A percentile compares a stretch with the other conserved stretches of the same genome.
phyloP scores from a whole-genome alignment of 2,329 filamentous ascomycete genomes.

The Cytospora mali region DNA sequence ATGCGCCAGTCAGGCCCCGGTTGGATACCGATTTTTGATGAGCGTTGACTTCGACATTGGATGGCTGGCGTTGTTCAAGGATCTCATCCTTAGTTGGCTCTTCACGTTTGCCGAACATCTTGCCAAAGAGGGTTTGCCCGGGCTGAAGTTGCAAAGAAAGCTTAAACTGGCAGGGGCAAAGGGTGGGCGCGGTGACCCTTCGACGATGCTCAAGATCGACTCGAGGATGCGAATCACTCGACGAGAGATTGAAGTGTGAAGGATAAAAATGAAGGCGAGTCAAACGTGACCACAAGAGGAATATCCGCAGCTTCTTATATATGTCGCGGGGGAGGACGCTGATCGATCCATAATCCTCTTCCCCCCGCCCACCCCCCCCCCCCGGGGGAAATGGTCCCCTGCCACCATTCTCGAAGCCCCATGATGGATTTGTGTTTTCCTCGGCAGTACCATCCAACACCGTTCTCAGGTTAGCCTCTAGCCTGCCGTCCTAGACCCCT shows the following conservation, averaged over 20 bases:
- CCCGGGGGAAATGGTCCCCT: neutral
- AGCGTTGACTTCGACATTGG: conserved; percentile 29
- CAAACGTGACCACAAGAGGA: conserved; percentile 1
- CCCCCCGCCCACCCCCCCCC: no score
- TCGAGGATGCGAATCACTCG: conserved; percentile 2
- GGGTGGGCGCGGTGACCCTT: neutral
- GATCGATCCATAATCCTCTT: neutral
- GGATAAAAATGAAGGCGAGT: neutral
- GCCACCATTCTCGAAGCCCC: neutral
- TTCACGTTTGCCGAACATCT: conserved; percentile 32
- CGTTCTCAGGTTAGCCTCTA: neutral
- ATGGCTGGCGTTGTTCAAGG: conserved; percentile 29
- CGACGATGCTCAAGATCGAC: neutral
- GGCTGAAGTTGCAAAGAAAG: neutral
- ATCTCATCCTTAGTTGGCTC: conserved; percentile 31
- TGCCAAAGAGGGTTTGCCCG: neutral
- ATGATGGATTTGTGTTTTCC: neutral
- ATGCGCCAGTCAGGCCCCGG: conserved; percentile 32
- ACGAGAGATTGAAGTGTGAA: conserved; percentile 1
- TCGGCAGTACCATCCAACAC: conserved; percentile 12
- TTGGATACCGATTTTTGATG: conserved; percentile 31
- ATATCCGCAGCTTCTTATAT: conserved; percentile 12
- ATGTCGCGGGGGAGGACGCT: neutral
- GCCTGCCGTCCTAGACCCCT: conserved; percentile 5
- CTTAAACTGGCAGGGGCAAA: neutral